Conservation (phyloP, 805 yeast genomes). For the Ogataea neopini region DNA sequence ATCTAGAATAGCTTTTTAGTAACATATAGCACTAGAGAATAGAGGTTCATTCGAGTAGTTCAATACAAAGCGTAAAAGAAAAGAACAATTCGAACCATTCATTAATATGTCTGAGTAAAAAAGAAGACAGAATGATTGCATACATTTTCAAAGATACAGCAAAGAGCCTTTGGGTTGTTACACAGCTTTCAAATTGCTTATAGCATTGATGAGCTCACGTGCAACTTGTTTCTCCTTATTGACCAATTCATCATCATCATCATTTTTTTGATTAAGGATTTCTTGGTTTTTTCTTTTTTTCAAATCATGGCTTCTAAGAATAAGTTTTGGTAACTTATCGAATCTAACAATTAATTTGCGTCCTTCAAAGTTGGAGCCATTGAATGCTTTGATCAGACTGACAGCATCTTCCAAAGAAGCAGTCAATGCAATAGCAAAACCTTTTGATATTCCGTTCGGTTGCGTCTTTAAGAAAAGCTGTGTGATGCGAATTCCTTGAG, state of each 20-base stretch:
- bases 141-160: no score
- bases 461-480: constrained; percentile 39
- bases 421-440: constrained; percentile 66
- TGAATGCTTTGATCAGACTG: constrained; percentile 49
- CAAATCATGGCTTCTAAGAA: constrained; percentile 26
- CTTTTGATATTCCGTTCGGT: constrained; percentile 46
- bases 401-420: constrained; percentile 47
- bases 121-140: background rate
- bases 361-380: constrained; percentile 58
- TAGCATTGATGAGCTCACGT: constrained; percentile 26
- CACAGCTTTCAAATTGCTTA: constrained; percentile 20
- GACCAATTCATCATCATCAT: constrained; percentile 14
- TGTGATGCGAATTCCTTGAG: constrained; percentile 7
- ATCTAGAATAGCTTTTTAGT: no score
- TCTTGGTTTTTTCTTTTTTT: constrained; percentile 23
- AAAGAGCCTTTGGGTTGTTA: constrained; percentile 3
- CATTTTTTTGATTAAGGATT: constrained; percentile 9
- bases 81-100: background rate
- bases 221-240: constrained; percentile 31
- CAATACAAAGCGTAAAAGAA: constrained; percentile 1
- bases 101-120: background rate
- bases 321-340: constrained; percentile 52
- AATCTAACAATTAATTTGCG: constrained; percentile 60
- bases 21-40: no score
- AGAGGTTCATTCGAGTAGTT: background rate